Evolutionary conservation across 2,329 filamentous ascomycete genomes (phyloP).

Genomic region (Nemania diffusa): DNA sequence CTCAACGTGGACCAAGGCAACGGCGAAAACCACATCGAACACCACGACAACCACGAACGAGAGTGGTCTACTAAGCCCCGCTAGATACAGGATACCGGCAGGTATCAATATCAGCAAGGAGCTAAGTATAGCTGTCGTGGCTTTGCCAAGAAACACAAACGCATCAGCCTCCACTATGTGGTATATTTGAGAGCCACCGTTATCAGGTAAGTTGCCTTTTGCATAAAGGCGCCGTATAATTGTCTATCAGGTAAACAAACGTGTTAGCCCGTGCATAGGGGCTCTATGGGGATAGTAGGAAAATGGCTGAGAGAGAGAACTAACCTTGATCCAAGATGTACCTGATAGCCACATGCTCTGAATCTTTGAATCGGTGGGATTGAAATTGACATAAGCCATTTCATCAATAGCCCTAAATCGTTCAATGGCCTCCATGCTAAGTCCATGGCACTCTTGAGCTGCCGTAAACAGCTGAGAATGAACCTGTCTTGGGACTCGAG

Average conservation of each 20-base stretch:
- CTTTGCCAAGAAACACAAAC: neutral
- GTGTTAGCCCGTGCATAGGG: neutral
- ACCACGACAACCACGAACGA: slow-evolving; percentile 29
- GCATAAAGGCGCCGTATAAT: neutral
- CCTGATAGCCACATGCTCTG: slow-evolving; percentile 30
- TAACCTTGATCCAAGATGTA: slow-evolving; percentile 27
- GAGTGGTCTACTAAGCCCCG: slow-evolving; percentile 7
- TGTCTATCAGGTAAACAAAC: neutral
- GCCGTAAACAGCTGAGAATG: slow-evolving; percentile 29
- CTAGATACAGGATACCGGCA: slow-evolving; percentile 33
- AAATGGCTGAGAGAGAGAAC: neutral
- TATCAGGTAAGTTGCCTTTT: neutral
- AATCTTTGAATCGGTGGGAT: slow-evolving; percentile 35
- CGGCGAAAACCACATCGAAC: slow-evolving; percentile 29
- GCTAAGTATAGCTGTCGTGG: slow-evolving; percentile 2
- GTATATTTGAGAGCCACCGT: slow-evolving; percentile 6
- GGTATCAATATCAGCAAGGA: slow-evolving; percentile 31
- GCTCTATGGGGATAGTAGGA: no score
- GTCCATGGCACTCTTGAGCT: slow-evolving; percentile 16
- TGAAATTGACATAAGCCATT: slow-evolving; percentile 28
- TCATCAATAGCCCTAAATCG: slow-evolving; percentile 39
- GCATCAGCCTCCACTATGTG: neutral
- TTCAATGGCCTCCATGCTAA: slow-evolving; percentile 33
- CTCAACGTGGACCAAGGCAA: slow-evolving; percentile 30
- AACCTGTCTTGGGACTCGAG: slow-evolving; percentile 25